Base-by-base conservation (phyloP, 2,329 filamentous ascomycete genomes). In the Cladosporium velox region DNA sequence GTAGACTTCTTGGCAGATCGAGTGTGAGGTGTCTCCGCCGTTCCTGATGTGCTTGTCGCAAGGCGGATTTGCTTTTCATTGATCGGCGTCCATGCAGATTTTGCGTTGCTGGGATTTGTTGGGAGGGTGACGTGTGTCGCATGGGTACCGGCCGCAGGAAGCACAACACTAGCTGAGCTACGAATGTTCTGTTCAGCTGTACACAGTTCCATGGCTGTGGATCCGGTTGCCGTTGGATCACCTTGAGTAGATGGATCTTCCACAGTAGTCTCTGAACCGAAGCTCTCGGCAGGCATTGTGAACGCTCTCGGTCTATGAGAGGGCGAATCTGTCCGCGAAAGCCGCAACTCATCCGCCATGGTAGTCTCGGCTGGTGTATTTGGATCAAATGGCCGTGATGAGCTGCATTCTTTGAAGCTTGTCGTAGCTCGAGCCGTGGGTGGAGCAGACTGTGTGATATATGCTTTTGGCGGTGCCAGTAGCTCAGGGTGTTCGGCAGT, bases 291-390 rank as follows among this genome's bases (percentile, higher is more conserved):
- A 32, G 60, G 60, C 15, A 63, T 26, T 3, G 60, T 54, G 21
- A 63, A 38, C 10, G 49, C 54, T 59, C 62, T 58, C 51, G 62
- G 62, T 52, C 55, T 59, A 59, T 35, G 54, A 59, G 62, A 65
- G 3, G 62, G 62, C 21, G 62, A 58, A 24, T 65, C 62, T 59
- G 55, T 59, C 1, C 47, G 44, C 15, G 64, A 61, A 47, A 66
- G 57, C 21, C 64, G 58, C 5, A 66, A 24, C 14, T 66, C 64
- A 21, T 66, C 64, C 24, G 64, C 62, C 62, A 65, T 58, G 10
- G 62, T 58, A 10, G 54, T 65, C 18, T 65, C 62, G 18, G 55
- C 62, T 49, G 55, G 62, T 21, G 52, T 58, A 14, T 51, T 32
- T 28, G 55, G 54, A 32, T 65, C 44, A 18, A 58, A 58, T 8